Percentiles rank a stretch among this genome's conserved stretches.
Conservation (phyloP, 441 rosid genomes). For the Metrosideros polymorpha region DNA sequence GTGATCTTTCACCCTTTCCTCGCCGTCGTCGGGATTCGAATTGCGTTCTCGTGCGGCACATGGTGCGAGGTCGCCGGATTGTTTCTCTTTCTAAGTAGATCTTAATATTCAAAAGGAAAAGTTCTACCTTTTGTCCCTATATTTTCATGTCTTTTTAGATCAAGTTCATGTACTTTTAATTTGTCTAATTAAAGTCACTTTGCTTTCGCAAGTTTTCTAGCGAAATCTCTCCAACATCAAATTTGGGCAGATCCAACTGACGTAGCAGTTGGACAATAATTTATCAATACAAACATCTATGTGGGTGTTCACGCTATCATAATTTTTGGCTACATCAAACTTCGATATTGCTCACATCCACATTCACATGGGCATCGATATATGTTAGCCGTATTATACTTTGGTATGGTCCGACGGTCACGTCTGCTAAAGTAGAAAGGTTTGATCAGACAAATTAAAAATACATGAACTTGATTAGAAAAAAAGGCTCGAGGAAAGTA, state of each 20-base stretch:
- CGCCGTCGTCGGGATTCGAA: background rate
- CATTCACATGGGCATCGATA: background rate
- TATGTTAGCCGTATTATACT: background rate
- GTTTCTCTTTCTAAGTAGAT: background rate
- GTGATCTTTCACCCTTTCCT: background rate
- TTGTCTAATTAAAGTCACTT: background rate
- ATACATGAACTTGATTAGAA: background rate
- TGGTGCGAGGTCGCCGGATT: background rate
- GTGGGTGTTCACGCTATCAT: too few species aligned
- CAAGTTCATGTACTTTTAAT: background rate
- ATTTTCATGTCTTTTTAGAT: background rate
- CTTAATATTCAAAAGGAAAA: background rate
- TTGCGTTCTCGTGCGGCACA: background rate
- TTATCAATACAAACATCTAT: too few species aligned
- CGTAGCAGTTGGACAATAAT: background rate
- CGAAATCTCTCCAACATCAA: background rate
- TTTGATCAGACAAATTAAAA: background rate
- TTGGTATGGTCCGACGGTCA: background rate
- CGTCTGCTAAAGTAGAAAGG: background rate
- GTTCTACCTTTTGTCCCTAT: background rate
- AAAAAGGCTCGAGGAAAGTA: too few species aligned
- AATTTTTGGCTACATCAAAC: too few species aligned
- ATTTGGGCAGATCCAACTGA: background rate
- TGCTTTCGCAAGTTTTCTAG: too few species aligned
- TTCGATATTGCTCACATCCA: too few species aligned